phyloP scores from a whole-genome alignment of 2,329 filamentous ascomycete genomes.

The Cladophialophora yegresii region DNA sequence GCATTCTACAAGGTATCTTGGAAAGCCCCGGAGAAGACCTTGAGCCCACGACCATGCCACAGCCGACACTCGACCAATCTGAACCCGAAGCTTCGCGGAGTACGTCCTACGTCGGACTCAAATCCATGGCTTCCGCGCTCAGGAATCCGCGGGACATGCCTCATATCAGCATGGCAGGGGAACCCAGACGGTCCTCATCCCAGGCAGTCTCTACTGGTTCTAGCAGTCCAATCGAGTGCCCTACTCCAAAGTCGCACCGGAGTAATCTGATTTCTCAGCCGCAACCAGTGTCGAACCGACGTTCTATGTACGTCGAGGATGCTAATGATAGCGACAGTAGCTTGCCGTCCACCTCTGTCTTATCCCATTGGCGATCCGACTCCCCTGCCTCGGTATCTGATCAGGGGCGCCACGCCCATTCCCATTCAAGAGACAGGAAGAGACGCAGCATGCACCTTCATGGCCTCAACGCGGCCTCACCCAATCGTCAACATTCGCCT shows the following conservation, averaged over 20 bases:
- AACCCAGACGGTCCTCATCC: constrained; percentile 59
- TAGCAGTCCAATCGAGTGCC: constrained; percentile 85
- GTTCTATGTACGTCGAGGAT: constrained; percentile 78
- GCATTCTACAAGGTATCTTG: constrained; percentile 30
- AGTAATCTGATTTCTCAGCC: constrained; percentile 61
- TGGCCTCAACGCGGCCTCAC: constrained; percentile 66
- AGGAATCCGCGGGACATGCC: constrained; percentile 56
- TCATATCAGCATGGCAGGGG: constrained; percentile 46
- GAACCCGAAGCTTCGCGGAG: constrained; percentile 27
- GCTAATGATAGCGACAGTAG: constrained; percentile 87
- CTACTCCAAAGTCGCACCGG: constrained; percentile 82
- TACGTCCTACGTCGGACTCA: constrained; percentile 30
- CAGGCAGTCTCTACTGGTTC: constrained; percentile 76
- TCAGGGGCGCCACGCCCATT: constrained; percentile 71
- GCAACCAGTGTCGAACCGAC: constrained; percentile 66
- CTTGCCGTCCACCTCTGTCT: constrained; percentile 73
- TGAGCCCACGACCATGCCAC: constrained; percentile 17
- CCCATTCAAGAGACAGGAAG: constrained; percentile 71
- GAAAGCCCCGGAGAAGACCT: constrained; percentile 25
- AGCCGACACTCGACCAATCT: not conserved
- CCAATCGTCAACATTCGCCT: constrained; percentile 84
- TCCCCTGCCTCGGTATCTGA: constrained; percentile 78
- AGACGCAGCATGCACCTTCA: constrained; percentile 83
- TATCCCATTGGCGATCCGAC: constrained; percentile 74
- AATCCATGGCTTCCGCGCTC: constrained; percentile 59